Evolutionary conservation across 106 monocot genomes (phyloP), one percentile per base, ranked within the genome.

Genomic region (Alisma plantagoaquatica): DNA sequence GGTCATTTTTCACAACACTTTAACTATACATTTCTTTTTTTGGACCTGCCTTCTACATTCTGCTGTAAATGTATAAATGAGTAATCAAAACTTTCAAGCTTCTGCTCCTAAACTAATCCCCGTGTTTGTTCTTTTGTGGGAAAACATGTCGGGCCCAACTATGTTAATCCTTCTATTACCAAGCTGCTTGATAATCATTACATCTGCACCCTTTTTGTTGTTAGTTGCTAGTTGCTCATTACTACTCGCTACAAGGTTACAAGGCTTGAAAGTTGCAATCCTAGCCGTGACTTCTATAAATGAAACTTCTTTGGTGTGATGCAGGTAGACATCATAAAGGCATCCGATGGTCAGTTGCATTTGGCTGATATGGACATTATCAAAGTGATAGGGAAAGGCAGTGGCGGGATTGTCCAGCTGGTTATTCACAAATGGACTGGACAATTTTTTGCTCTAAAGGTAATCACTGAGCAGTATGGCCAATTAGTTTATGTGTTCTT

Each of bases 361-460:
- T 59, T 93, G 45, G 87, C 56, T 38, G 92, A 87, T 56, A 65
- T 93, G 31, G 87, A 93, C 44, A 61, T 43, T 29, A 58, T 93
- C 59, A 78, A 78, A 75, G 87, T 86, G 51, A 69, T 93, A 46
- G 92, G 92, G 29, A 77, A 92, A 63, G 92, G 92, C 19, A 75
- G 28, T 60, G 57, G 79, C 53, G 87, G 87, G 57, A 77, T 74
- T 32, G 82, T 92, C 21, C 92, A 87, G 49, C 57, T 92, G 29
- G 87, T 92, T 62, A 74, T 60, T 31, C 87, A 92, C 60, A 92
- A 92, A 76, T 92, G 79, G 79, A 92, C 92, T 30, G 74, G 71
- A 53, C 92, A 92, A 60, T 87, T 85, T 77, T 92, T 92, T 71
- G 86, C 92, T 67, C 79, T 87, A 35, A 92, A 92, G 86, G 92